Evolutionary conservation across 139 green algal species (phyloP), one percentile per base, ranked within the genome.

Genomic region (Trebouxia sp.): DNA sequence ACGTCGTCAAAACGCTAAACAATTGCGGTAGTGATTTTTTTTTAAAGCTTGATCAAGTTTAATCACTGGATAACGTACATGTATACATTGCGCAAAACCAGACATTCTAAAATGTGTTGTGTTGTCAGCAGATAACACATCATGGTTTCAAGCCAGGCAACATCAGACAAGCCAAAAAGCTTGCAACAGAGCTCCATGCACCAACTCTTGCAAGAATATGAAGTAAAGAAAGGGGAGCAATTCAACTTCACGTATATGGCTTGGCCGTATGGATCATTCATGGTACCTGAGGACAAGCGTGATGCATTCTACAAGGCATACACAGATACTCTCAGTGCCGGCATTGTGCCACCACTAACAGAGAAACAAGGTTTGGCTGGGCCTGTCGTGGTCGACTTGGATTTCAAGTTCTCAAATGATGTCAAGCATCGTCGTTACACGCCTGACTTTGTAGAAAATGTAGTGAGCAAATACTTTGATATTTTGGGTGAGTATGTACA

Each of bases 381-480:
- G 47, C 70, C 70, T 51, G 15, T 78, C 26, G 35, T 78, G 42
- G 70, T 78, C 35, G 70, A 78, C 39, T 53, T 78, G 42, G 70
- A 78, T 53, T 78, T 78, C 70, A 78, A 78, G 70, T 78, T 65
- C 70, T 67, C 56, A 67, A 41, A 28, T 67, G 70, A 78, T 51
- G 42, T 78, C 70, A 78, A 51, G 42, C 42, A 78, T 20, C 70
- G 70, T 53, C 47, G 48, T 51, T 78, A 78, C 70, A 78, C 41
- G 17, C 32, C 43, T 15, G 70, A 78, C 42, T 65, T 78, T 26
- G 48, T 78, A 51, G 48, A 78, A 26, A 78, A 26, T 53, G 47
- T 78, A 51, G 70, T 78, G 42, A 65, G 35, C 42, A 53, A 42
- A 51, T 78, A 78, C 26, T 78, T 78, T 78, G 70, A 78, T 53